Conservation (phyloP, 768 basidiomycete genomes). For the Dictyophora rubrovolvata region DNA sequence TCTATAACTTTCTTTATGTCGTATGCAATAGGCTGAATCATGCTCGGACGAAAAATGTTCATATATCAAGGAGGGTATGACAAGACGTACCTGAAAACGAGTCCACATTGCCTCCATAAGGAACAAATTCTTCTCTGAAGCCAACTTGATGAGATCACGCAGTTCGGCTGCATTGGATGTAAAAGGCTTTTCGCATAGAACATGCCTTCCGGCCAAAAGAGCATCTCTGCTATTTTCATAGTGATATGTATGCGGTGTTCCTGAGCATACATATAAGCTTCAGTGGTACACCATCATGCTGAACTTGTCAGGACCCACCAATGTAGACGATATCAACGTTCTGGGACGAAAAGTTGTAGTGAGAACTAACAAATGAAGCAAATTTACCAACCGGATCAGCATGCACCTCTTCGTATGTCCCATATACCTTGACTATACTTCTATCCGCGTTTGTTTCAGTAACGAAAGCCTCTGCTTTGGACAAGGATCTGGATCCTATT, state of each 20-base stretch:
- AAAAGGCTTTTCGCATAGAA: slow-evolving; percentile 84
- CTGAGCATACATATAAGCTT: slow-evolving; percentile 22
- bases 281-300: no score
- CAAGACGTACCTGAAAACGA: slow-evolving; percentile 41
- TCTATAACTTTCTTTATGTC: slow-evolving; percentile 59
- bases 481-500: slow-evolving; percentile 64
- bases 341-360: slow-evolving; percentile 21
- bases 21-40: slow-evolving; percentile 35
- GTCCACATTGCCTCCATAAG: slow-evolving; percentile 94
- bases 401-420: slow-evolving; percentile 66
- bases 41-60: background rate
- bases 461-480: slow-evolving; percentile 66
- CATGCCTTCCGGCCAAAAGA: slow-evolving; percentile 71
- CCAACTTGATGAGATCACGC: slow-evolving; percentile 58
- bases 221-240: slow-evolving; percentile 68
- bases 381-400: slow-evolving; percentile 43
- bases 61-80: background rate
- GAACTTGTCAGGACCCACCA: slow-evolving; percentile 25
- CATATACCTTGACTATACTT: slow-evolving; percentile 52
- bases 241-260: slow-evolving; percentile 80
- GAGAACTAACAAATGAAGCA: no score
- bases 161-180: slow-evolving; percentile 71
- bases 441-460: slow-evolving; percentile 38
- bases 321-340: slow-evolving; percentile 73
- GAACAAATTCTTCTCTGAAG: slow-evolving; percentile 72